Evolutionary conservation across 768 basidiomycete genomes (phyloP), one percentile per base, ranked within the genome.

Genomic region (Suillus sp.): DNA sequence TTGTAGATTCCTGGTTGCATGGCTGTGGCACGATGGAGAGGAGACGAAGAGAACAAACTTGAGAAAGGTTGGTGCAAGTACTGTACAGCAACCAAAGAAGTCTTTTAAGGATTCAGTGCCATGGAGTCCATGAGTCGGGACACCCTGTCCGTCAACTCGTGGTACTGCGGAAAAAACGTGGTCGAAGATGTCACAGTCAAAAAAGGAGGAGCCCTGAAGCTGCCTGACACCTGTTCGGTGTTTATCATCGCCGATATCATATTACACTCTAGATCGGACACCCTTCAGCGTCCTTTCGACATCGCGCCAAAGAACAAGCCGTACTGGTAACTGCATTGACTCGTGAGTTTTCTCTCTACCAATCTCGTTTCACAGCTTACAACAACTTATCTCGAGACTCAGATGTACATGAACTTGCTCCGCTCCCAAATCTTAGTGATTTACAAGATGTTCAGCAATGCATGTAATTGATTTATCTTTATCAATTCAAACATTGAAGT

Each of bases 1-100:
- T 71, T 65, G 62, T 74, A 74, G 1, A 73, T 74, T 57, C 73
- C 73, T 60, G 74, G 74, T 55, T 71, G 67, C 22, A 75, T 67
- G 34, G 5, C 51, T 32, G 30, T 53, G 11, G 11, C 11, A 11
- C 30, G 3, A 53, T 13, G 10, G 20, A 32, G 30, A 53, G 10
- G 5, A 5, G 30, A 20, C 9, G 27, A 53, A 32, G 51, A 32
- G 4, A 53, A 32, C 51, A 20, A 20, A 7, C 18, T 51, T 20
- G 10, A 30, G 50, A 51, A 8, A 5, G 50, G 27, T 51, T 51
- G 18, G 18, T 18, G 30, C 30, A 51, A 30, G 50, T 30, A n/a
- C n/a, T n/a, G n/a, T n/a, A 30, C 10, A 51, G 14, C 30, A 51
- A 32, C 10, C 10, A 32, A n/a, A 32, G 20, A 13, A 9, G 20